phyloP scores from a whole-genome alignment of 352 stramenopile genomes.

The Phytophthora palmivora region DNA sequence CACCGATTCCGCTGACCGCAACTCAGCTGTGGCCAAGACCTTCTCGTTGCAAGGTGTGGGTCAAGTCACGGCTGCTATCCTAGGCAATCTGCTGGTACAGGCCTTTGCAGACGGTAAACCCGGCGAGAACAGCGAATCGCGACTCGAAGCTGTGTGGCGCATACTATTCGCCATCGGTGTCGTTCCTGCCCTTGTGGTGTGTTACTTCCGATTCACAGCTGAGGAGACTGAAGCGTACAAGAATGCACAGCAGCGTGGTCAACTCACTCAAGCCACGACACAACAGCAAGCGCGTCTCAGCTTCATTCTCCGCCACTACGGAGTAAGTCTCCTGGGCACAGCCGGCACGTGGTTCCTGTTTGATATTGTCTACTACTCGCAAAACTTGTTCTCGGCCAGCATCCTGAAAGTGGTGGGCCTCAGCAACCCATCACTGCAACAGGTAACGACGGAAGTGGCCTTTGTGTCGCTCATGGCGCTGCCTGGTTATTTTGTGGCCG shows the following conservation, averaged over 20 bases:
- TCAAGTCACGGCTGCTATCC: slow-evolving; percentile 56
- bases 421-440: slow-evolving; percentile 53
- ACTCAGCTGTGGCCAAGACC: slow-evolving; percentile 54
- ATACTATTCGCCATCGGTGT: slow-evolving; percentile 71
- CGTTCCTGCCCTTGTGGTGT: slow-evolving; percentile 64
- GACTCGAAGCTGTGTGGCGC: slow-evolving; percentile 74
- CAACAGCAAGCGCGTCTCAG: slow-evolving; percentile 19
- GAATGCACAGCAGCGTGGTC: slow-evolving; percentile 37
- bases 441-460: slow-evolving; percentile 63
- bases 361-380: slow-evolving; percentile 85
- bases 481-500: slow-evolving; percentile 82
- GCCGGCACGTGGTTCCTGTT: slow-evolving; percentile 88
- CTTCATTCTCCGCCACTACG: slow-evolving; percentile 65
- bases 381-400: slow-evolving; percentile 81
- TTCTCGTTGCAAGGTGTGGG: slow-evolving; percentile 76
- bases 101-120: slow-evolving; percentile 46
- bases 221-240: slow-evolving; percentile 64
- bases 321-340: slow-evolving; percentile 61
- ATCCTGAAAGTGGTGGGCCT: slow-evolving; percentile 70
- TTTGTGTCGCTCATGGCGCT: slow-evolving; percentile 71
- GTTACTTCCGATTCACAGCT: slow-evolving; percentile 66
- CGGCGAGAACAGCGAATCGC: slow-evolving; percentile 41
- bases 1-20: slow-evolving; percentile 50
- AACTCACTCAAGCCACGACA: background rate
- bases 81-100: slow-evolving; percentile 69